These are phyloP conservation scores for Heracleum sosnowskyi DNA, from an alignment of 129 eudicot genomes.

Conservation along the genomic window DNA sequence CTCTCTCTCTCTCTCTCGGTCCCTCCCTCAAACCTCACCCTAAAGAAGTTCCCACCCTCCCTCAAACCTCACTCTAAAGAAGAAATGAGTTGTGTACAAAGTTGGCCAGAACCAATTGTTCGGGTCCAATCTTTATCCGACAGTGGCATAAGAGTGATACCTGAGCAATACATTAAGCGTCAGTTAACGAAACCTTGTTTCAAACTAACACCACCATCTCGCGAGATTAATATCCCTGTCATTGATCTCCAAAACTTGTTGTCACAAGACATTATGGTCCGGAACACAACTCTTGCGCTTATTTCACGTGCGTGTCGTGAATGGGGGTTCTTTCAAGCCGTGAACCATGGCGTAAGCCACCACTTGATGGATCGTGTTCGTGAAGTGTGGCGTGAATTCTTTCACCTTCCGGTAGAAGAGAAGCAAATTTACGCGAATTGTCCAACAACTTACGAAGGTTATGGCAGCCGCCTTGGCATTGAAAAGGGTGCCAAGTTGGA, in stretches of 20 bases:
- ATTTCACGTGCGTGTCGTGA: constrained; percentile 46
- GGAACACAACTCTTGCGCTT: constrained; percentile 13
- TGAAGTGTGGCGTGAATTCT: constrained; percentile 65
- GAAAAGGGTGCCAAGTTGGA: constrained; percentile 56
- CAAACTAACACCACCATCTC: neutral
- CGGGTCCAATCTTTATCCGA: constrained; percentile 66
- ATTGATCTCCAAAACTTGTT: constrained; percentile 23
- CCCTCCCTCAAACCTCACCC: neutral
- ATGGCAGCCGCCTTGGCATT: constrained; percentile 66
- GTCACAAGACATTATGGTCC: constrained; percentile 21
- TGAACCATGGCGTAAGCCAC: constrained; percentile 64
- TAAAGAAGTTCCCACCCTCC: neutral
- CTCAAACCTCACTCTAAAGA: neutral
- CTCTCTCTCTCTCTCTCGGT: neutral
- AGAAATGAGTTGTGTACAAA: constrained; percentile 17
- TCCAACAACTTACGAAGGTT: constrained; percentile 67
- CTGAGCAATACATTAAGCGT: constrained; percentile 45
- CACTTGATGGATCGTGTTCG: constrained; percentile 33
- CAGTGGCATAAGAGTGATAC: constrained; percentile 50
- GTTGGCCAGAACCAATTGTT: constrained; percentile 73
- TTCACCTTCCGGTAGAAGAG: constrained; percentile 41
- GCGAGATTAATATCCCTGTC: constrained; percentile 13
- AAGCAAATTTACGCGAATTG: constrained; percentile 51
- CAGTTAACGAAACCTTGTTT: constrained; percentile 26
- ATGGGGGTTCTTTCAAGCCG: constrained; percentile 77